Conservation (phyloP, 768 basidiomycete species). For the Paxillus involutus region DNA sequence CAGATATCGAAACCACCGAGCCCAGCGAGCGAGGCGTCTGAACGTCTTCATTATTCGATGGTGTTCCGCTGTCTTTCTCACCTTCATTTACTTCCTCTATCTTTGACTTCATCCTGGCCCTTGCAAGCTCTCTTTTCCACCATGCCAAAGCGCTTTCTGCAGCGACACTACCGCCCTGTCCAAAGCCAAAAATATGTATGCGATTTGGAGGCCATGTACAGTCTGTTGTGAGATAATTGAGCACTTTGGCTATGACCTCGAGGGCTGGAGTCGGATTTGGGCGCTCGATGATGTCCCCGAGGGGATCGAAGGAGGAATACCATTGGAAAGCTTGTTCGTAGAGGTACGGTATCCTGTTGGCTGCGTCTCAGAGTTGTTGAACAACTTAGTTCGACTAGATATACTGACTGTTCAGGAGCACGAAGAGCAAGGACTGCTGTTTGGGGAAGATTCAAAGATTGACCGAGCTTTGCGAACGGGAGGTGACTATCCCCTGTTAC, state of each 20-base stretch:
- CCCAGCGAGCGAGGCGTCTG: slow-evolving; percentile 44
- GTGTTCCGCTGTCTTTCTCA: slow-evolving; percentile 5
- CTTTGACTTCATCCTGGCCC: slow-evolving; percentile 3
- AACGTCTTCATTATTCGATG: background rate
- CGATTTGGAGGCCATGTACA: slow-evolving; percentile 64
- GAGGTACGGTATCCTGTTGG: slow-evolving; percentile 68
- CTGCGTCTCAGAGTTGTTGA: slow-evolving; percentile 9
- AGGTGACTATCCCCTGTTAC: slow-evolving; percentile 72
- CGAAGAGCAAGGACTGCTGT: slow-evolving; percentile 82
- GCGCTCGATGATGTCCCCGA: slow-evolving; percentile 67
- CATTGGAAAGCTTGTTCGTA: slow-evolving; percentile 83
- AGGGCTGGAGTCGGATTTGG: slow-evolving; percentile 78
- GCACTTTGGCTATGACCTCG: slow-evolving; percentile 48
- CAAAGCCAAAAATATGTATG: slow-evolving; percentile 90
- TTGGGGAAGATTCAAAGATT: slow-evolving; percentile 80
- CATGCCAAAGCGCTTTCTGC: slow-evolving; percentile 61
- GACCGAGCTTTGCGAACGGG: slow-evolving; percentile 76
- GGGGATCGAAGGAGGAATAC: slow-evolving; percentile 78
- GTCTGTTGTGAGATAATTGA: slow-evolving; percentile 56
- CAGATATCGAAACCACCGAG: slow-evolving; percentile 67
- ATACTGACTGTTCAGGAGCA: slow-evolving; percentile 70
- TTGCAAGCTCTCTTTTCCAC: slow-evolving; percentile 44
- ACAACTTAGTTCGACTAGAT: background rate
- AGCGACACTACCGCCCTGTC: slow-evolving; percentile 81
- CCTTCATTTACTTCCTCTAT: slow-evolving; percentile 6